phyloP scores from a whole-genome alignment of 2,329 filamentous ascomycete species.

The Simplicillium aogashimaense region DNA sequence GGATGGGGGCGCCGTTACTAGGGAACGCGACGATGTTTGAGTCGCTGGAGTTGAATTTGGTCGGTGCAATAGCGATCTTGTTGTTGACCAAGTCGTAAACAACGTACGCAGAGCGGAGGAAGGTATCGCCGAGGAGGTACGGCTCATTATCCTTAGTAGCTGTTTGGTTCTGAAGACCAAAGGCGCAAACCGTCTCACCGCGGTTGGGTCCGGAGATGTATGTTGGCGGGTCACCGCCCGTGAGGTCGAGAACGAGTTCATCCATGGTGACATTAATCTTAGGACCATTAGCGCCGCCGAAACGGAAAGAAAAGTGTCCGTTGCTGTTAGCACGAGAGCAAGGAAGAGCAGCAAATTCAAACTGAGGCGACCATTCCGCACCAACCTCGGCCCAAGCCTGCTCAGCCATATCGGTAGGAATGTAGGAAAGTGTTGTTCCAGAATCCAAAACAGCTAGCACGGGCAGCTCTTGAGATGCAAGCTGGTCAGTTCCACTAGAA shows the following conservation, averaged over 20 bases:
- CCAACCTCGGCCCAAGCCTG: conserved; percentile 46
- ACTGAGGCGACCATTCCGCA: conserved; percentile 29
- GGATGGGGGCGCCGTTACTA: conserved; percentile 38
- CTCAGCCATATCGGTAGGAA: conserved; percentile 50
- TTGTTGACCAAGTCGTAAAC: conserved; percentile 51
- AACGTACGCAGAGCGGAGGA: conserved; percentile 49
- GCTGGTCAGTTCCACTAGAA: conserved; percentile 35
- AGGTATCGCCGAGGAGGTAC: conserved; percentile 46
- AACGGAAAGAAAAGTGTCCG: conserved; percentile 44
- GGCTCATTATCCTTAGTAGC: conserved; percentile 10
- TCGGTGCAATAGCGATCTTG: conserved; percentile 42
- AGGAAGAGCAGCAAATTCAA: conserved; percentile 34
- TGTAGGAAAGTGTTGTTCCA: conserved; percentile 62
- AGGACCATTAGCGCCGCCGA: conserved; percentile 37
- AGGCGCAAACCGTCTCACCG: conserved; percentile 38
- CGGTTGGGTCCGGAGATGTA: conserved; percentile 31
- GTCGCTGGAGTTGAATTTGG: conserved; percentile 43
- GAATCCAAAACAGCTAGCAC: conserved; percentile 62
- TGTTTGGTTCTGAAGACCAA: conserved; percentile 45
- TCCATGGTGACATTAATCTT: conserved; percentile 42
- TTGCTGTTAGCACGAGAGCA: conserved; percentile 34
- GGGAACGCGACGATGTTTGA: conserved; percentile 40
- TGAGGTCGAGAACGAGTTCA: conserved; percentile 42
- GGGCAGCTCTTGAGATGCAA: conserved; percentile 32
- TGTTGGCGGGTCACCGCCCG: conserved; percentile 17